Evolutionary conservation across 164 flowering plant species (phyloP), one percentile per base, ranked within the genome.

Genomic region (Vitis labrusca): DNA sequence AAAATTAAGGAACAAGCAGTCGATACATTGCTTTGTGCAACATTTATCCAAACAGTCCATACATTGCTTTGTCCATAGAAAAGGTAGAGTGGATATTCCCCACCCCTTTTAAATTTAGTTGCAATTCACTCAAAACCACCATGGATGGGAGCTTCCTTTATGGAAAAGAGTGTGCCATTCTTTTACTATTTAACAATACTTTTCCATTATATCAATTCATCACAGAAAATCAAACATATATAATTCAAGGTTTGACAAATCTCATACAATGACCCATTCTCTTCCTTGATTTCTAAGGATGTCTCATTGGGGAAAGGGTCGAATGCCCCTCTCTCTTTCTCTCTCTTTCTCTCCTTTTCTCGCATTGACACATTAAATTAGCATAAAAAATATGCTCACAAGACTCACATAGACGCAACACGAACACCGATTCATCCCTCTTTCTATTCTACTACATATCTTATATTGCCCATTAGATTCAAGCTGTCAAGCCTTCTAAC

Each of bases 271-370:
- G 73, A 66, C 73, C 69, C 56, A 23, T 75, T 77, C 74, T 74
- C 67, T 85, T 81, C 65, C 91, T 87, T 87, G 83, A 73, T 74
- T 80, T 81, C 73, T 61, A 87, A 84, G 91, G 68, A 76, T 80
- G 71, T 53, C 66, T 81, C 79, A 78, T 83, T 80, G 73, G 82
- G 71, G 55, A 80, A 83, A 61, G 71, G 75, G 63, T 72, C 76
- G 68, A 59, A 67, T 75, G 23, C 72, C 60, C 69, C 71, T 68
- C 63, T 67, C 69, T 63, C 65, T 71, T 73, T 27, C 66, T 67
- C 71, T 64, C 51, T 32, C 61, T 67, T 7, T 62, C 50, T 32
- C 49, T 44, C 17, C 16, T 52, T 68, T 50, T 23, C 67, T 54
- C 67, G 6, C 44, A 3, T 37, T 37, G 44, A 37, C 44, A 37